Evolutionary conservation across 1,284 basidiomycete genomes (phyloP), one percentile per base, ranked within the genome.

Genomic region (Uromyces viciae-fabae): DNA sequence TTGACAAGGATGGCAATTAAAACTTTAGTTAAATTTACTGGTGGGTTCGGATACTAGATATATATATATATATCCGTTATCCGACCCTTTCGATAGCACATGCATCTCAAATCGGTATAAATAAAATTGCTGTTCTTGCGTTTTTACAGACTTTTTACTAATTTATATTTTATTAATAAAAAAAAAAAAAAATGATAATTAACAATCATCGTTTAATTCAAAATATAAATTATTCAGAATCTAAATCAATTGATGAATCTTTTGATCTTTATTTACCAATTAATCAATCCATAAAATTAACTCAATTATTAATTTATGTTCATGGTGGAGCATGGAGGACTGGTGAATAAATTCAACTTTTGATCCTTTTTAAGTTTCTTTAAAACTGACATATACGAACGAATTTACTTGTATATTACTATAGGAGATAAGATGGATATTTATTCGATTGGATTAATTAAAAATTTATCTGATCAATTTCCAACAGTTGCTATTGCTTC

Each of bases 251-350:
- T 3, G 46, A 49, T 22, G 43, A 71, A 42, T 71, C 28, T 33
- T 71, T 52, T 22, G 73, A 75, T 62, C 14, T 75, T 25, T 75
- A 75, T 17, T 31, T 75, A 22, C 73, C 73, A 28, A 31, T 25
- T 9, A 22, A 40, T 9, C 25, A 25, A 19, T 49, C 25, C 2
- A 25, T 36, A 5, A 52, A 25, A 25, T n/a, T 42, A 11, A 17
- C 4, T 43, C 79, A 33, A 56, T 62, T 81, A 5, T 17, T 81
- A 11, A 66, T 66, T 36, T 75, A 68, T 46, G 60, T 81, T 64
- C 79, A 81, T 66, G 79, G 79, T 22, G 79, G 79, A 46, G 79
- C 79, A 68, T 81, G 79, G 79, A 71, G 79, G 42, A 11, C 69
- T 31, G 79, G 79, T 75, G 54, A 81, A 58, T 40, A 31, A 52